These are phyloP conservation scores for Xylariaceae sp. DNA, from an alignment of 2,329 filamentous ascomycete genomes.

Conservation along the genomic window DNA sequence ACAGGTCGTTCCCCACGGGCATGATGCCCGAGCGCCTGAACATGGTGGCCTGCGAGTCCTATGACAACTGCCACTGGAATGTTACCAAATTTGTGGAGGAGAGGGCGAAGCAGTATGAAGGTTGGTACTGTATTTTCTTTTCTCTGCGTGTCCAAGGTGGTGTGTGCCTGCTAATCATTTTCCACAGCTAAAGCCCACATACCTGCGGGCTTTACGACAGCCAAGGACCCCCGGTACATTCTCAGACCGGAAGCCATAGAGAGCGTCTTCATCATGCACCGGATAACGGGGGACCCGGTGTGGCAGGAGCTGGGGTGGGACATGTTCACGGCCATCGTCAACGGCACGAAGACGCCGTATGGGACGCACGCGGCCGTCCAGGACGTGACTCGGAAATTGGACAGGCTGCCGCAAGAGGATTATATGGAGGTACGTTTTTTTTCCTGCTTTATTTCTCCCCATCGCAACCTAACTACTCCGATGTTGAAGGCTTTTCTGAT, in stretches of 20 bases:
- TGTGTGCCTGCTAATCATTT: neutral
- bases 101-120: conserved; percentile 20
- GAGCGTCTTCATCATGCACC: conserved; percentile 30
- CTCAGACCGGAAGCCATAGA: conserved; percentile 32
- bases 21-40: conserved; percentile 58
- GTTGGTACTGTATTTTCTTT: conserved; percentile 13
- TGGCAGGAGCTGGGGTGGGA: conserved; percentile 29
- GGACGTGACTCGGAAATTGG: conserved; percentile 35
- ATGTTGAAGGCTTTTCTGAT: conserved; percentile 7
- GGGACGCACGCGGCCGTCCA: conserved; percentile 26
- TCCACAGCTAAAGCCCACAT: conserved; percentile 29
- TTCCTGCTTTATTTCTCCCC: no score
- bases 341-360: conserved; percentile 22
- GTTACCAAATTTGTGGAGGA: conserved; percentile 19
- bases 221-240: conserved; percentile 33
- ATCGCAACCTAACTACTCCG: no score
- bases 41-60: conserved; percentile 38
- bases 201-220: conserved; percentile 52
- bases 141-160: neutral
- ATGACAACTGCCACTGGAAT: conserved; percentile 31
- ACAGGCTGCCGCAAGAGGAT: conserved; percentile 38
- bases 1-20: conserved; percentile 49
- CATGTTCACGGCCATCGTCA: conserved; percentile 28
- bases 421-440: conserved; percentile 28
- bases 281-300: conserved; percentile 25